Evolutionary conservation across 345 rosid species (phyloP).

Genomic region (Melaleuca quinquenervia): DNA sequence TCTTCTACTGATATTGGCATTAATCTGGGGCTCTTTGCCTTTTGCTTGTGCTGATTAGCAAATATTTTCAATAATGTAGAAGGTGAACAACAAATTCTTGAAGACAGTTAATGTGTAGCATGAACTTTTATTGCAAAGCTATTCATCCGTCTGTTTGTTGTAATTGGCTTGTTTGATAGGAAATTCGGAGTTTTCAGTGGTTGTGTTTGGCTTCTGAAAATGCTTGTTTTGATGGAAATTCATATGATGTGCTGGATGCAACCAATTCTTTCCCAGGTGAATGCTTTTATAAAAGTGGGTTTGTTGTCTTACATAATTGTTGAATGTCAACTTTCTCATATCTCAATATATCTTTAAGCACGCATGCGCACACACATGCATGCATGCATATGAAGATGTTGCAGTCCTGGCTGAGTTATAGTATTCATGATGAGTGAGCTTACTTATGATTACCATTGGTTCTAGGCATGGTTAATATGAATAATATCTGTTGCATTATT

Average conservation of each 20-base stretch:
- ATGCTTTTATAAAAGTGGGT: background rate
- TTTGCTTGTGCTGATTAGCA: background rate
- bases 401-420: background rate
- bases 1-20: background rate
- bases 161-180: background rate
- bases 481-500: background rate
- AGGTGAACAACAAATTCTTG: background rate
- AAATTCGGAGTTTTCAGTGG: background rate
- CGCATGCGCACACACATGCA: background rate
- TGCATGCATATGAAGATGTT: background rate
- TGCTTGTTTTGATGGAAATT: background rate
- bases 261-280: background rate
- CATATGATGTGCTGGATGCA: background rate
- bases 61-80: background rate
- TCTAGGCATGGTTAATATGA: background rate
- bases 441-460: background rate
- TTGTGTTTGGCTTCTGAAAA: background rate
- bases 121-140: background rate
- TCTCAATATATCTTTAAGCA: background rate
- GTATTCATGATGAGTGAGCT: background rate
- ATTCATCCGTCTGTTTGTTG: background rate
- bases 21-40: background rate
- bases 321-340: background rate
- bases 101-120: background rate
- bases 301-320: background rate